Percentiles rank a stretch among this genome's conserved stretches.
phyloP scores from a whole-genome alignment of 2,329 filamentous ascomycete species.

The Cercospora citrullina region DNA sequence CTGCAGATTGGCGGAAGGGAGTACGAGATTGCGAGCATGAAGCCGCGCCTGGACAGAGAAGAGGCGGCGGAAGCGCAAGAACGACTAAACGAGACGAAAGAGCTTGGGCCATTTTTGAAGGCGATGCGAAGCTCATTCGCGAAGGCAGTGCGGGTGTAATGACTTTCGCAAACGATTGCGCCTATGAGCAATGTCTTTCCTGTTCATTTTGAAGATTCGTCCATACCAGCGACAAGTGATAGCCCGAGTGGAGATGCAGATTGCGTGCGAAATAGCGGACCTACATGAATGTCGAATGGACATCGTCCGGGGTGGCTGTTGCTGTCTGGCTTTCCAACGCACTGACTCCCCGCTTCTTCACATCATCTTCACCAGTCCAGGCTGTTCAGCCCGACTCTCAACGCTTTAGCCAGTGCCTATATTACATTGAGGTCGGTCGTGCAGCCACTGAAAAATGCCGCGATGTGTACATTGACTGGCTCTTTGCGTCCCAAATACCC shows the following conservation, averaged over 20 bases:
- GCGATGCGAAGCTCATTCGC: constrained; percentile 78
- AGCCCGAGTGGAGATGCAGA: not conserved
- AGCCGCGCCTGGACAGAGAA: constrained; percentile 78
- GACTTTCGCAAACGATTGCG: not conserved
- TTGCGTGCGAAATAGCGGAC: not conserved
- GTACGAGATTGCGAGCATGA: constrained; percentile 78
- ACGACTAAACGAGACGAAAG: constrained; percentile 75
- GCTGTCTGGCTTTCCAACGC: not conserved
- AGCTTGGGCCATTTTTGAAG: constrained; percentile 71
- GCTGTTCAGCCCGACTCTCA: not conserved
- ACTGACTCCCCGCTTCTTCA: not conserved
- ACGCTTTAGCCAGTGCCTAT: not conserved
- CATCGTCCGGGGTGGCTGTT: not conserved
- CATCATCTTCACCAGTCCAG: not conserved
- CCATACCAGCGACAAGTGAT: not conserved
- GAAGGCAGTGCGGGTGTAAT: constrained; percentile 45
- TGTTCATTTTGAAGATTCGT: not conserved
- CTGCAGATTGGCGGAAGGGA: constrained; percentile 77
- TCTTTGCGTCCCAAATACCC: not conserved
- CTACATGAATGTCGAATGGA: not conserved
- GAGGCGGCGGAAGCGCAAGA: constrained; percentile 76
- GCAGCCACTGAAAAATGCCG: not conserved
- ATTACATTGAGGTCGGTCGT: not conserved
- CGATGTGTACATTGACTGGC: not conserved
- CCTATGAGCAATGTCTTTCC: not conserved